A percentile compares a stretch with the other conserved stretches of the same genome.
Conservation (phyloP, 1,139 yeast species). For the Lodderomyces pseudojiufengensis region DNA sequence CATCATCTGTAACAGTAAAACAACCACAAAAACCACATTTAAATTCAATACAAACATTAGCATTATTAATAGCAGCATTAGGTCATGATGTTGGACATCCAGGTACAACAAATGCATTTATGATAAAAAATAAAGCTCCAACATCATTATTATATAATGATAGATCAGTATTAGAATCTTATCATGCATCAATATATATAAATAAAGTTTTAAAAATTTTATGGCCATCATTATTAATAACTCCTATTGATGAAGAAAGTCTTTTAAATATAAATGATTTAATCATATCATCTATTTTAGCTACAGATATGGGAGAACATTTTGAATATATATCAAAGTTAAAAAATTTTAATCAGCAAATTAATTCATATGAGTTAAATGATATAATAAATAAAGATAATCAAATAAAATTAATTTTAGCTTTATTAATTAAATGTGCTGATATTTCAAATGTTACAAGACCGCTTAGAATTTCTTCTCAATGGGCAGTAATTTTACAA, state of each 20-base stretch:
- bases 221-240: slow-evolving; percentile 55
- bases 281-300: slow-evolving; percentile 53
- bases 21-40: slow-evolving; percentile 17
- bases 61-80: slow-evolving; percentile 72
- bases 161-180: slow-evolving; percentile 75
- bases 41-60: slow-evolving; percentile 49
- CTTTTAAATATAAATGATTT: slow-evolving; percentile 27
- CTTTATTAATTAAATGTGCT: slow-evolving; percentile 83
- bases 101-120: slow-evolving; percentile 79
- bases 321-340: slow-evolving; percentile 62
- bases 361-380: not conserved
- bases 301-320: slow-evolving; percentile 95
- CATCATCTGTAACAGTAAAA: not conserved
- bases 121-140: slow-evolving; percentile 62
- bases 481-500: slow-evolving; percentile 80
- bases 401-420: slow-evolving; percentile 49
- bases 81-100: slow-evolving; percentile 98
- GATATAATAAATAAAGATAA: slow-evolving; percentile 17
- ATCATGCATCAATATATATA: slow-evolving; percentile 70
- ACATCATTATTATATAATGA: slow-evolving; percentile 60
- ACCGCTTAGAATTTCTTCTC: slow-evolving; percentile 68
- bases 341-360: slow-evolving; percentile 21
- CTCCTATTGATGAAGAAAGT: slow-evolving; percentile 18
- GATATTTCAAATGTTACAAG: slow-evolving; percentile 91
- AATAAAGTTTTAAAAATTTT: slow-evolving; percentile 52